Conservation (phyloP, 2,329 filamentous ascomycete genomes). For the Mycosphaerella arachidis region DNA sequence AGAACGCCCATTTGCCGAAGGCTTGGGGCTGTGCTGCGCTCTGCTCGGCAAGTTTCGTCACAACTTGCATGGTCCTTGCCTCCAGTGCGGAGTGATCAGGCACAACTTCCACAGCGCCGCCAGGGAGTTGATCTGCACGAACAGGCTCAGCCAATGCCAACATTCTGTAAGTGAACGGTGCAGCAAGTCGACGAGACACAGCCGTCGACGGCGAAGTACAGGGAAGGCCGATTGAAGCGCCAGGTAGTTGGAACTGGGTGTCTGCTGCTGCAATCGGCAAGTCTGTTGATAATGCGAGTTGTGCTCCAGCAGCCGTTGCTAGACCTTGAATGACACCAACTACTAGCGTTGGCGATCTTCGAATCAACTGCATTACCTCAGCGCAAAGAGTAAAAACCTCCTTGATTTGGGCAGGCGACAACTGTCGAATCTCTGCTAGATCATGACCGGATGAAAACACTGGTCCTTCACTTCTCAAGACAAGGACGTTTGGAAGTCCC, state of each 20-base stretch:
- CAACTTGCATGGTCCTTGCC: slow-evolving; percentile 7
- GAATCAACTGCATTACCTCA: slow-evolving; percentile 16
- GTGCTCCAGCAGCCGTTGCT: slow-evolving; percentile 17
- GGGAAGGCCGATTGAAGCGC: slow-evolving; percentile 16
- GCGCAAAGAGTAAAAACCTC: slow-evolving; percentile 17
- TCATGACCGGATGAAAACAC: slow-evolving; percentile 21
- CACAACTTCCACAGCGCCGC: slow-evolving; percentile 15
- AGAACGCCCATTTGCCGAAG: slow-evolving; percentile 18
- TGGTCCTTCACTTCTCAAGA: slow-evolving; percentile 15
- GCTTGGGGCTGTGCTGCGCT: slow-evolving; percentile 16
- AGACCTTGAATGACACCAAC: slow-evolving; percentile 16
- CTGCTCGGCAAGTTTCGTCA: slow-evolving; percentile 7
- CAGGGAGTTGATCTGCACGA: slow-evolving; percentile 15
- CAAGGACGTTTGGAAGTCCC: slow-evolving; percentile 15
- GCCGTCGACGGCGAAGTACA: slow-evolving; percentile 17
- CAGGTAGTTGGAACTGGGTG: slow-evolving; percentile 16
- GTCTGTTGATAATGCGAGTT: slow-evolving; percentile 16
- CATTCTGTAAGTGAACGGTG: slow-evolving; percentile 18
- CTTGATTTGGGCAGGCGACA: slow-evolving; percentile 12
- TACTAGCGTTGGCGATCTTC: slow-evolving; percentile 13
- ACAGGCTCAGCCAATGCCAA: slow-evolving; percentile 15
- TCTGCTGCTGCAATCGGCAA: slow-evolving; percentile 15
- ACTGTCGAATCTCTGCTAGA: slow-evolving; percentile 14
- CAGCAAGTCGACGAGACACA: slow-evolving; percentile 12
- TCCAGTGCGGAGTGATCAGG: slow-evolving; percentile 13